phyloP scores from a whole-genome alignment of 1,139 yeast species.

The Pichia sp. region DNA sequence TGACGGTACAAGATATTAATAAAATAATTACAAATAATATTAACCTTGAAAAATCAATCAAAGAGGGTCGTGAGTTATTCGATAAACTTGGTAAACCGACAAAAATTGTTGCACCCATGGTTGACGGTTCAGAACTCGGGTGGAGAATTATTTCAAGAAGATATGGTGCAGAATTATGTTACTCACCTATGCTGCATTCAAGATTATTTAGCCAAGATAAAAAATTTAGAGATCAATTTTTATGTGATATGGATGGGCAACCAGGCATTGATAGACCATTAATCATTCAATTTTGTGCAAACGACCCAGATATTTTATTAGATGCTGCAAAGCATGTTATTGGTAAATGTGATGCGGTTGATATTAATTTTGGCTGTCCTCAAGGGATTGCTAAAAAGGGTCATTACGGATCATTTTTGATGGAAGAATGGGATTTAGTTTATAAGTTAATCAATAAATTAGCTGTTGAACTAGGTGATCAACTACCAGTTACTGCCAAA shows the following conservation, averaged over 20 bases:
- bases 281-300: conserved; percentile 92
- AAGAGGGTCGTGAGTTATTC: conserved; percentile 62
- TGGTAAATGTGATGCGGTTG: conserved; percentile 90
- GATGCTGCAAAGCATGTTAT: conserved; percentile 76
- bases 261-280: conserved; percentile 64
- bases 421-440: conserved; percentile 95
- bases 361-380: conserved; percentile 92
- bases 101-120: conserved; percentile 97
- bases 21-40: background rate
- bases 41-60: conserved; percentile 19
- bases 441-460: conserved; percentile 62
- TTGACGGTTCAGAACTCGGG: conserved; percentile 91
- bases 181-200: conserved; percentile 97
- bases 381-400: conserved; percentile 97
- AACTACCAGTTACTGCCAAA: conserved; percentile 89
- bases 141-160: conserved; percentile 86
- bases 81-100: conserved; percentile 67
- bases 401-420: conserved; percentile 87
- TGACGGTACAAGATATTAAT: background rate
- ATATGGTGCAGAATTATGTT: conserved; percentile 90
- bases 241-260: conserved; percentile 73
- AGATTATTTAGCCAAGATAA: conserved; percentile 78
- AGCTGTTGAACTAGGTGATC: conserved; percentile 56
- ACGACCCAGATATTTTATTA: conserved; percentile 80
- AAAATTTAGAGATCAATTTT: conserved; percentile 72